These are phyloP conservation scores for Fusarium udum DNA, from an alignment of 2,329 filamentous ascomycete species.

Conservation along the genomic window DNA sequence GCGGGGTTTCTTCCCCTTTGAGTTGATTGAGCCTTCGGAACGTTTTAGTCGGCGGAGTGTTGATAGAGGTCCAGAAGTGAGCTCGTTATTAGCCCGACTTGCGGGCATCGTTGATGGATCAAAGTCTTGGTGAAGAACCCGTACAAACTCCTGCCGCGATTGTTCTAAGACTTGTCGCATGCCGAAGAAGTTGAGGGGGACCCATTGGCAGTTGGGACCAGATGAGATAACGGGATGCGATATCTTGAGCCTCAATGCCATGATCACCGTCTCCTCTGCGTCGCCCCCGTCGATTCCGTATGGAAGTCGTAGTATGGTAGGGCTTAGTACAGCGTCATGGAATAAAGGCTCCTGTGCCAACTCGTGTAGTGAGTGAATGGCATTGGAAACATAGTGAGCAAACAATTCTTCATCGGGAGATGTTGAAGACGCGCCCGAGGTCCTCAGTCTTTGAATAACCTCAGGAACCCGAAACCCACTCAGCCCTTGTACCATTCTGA, in stretches of 20 bases:
- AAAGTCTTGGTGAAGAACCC: constrained; percentile 69
- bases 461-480: constrained; percentile 52
- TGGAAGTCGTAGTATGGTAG: constrained; percentile 55
- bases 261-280: constrained; percentile 52
- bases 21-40: not conserved
- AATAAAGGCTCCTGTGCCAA: constrained; percentile 57
- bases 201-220: constrained; percentile 64
- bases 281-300: constrained; percentile 38
- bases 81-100: constrained; percentile 7
- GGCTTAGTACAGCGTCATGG: constrained; percentile 55
- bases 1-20: not conserved
- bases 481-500: constrained; percentile 62
- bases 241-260: constrained; percentile 68
- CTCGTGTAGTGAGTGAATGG: constrained; percentile 52
- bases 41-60: not conserved
- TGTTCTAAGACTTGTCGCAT: constrained; percentile 70
- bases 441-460: constrained; percentile 46
- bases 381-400: constrained; percentile 53
- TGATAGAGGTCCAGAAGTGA: constrained; percentile 10
- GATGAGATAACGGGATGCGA: constrained; percentile 65
- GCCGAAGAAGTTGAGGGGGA: constrained; percentile 72
- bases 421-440: constrained; percentile 41
- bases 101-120: constrained; percentile 44
- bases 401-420: constrained; percentile 54
- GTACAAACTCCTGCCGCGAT: constrained; percentile 67